Evolutionary conservation across 805 yeast species (phyloP).

Genomic region (Wickerhamiella lipophila): DNA sequence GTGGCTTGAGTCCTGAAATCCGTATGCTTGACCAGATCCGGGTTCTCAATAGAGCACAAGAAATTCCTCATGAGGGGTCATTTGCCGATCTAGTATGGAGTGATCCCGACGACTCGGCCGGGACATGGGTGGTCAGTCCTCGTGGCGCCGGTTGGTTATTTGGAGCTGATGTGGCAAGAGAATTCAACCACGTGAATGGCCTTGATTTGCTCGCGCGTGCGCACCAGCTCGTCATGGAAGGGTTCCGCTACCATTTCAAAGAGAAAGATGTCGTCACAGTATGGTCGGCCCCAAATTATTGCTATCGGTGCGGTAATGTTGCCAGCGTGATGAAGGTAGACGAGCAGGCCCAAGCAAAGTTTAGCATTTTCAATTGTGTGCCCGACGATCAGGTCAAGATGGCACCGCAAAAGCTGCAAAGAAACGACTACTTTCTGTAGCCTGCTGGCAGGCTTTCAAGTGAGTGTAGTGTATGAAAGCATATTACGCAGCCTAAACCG

Average conservation of each 20-base stretch:
- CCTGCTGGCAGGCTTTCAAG: background rate
- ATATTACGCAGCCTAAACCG: too few species aligned
- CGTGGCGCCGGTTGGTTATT: conserved; percentile 98
- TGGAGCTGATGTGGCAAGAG: conserved; percentile 87
- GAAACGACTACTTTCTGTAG: conserved; percentile 31
- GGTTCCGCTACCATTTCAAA: conserved; percentile 89
- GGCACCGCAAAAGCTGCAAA: conserved; percentile 29
- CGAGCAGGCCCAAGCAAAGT: conserved; percentile 73
- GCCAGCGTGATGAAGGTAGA: conserved; percentile 97
- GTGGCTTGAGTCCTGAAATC: conserved; percentile 93
- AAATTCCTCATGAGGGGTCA: conserved; percentile 98
- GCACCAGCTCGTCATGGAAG: conserved; percentile 97
- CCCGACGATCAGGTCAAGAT: conserved; percentile 43
- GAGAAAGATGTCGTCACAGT: conserved; percentile 95
- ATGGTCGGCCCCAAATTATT: conserved; percentile 95
- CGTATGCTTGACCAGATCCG: conserved; percentile 95
- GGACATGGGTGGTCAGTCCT: conserved; percentile 96
- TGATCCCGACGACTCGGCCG: conserved; percentile 86
- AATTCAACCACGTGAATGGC: conserved; percentile 90
- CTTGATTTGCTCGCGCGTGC: conserved; percentile 85
- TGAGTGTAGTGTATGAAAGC: too few species aligned
- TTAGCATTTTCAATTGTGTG: conserved; percentile 90
- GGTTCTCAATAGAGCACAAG: conserved; percentile 90
- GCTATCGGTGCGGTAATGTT: conserved; percentile 95
- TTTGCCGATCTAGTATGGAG: conserved; percentile 97